Evolutionary conservation across 2,329 filamentous ascomycete species (phyloP), one percentile per base, ranked within the genome.

Genomic region (Cytospora leucostoma): DNA sequence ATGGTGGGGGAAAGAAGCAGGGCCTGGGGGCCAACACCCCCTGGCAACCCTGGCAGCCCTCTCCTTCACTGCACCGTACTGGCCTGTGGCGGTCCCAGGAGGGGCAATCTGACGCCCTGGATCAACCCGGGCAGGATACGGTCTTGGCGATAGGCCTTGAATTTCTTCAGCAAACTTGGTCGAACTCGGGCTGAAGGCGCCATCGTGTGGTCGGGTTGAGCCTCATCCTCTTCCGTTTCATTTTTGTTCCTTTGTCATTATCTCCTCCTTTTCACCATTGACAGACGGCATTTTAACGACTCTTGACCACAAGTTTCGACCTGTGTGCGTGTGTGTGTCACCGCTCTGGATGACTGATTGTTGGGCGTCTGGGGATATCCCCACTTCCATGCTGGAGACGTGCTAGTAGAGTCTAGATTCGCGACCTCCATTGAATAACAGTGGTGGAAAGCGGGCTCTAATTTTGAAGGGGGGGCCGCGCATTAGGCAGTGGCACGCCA

Each of bases 351-450:
- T 44, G 27, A 17, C 11, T 55, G 51, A 61, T 61, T 32, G 58
- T 51, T 37, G 49, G 51, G 57, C 47, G 57, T 19, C 17, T 12
- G 47, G 17, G 21, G 44, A 56, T 65, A 63, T 65, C 53, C 19
- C 63, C 63, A 63, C 60, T 52, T n/a, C 33, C 56, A 59, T 59
- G 49, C 56, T 65, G 60, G 63, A 63, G 4, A 27, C 27, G 27
- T 27, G 63, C 57, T 37, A 61, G 49, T 51, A 47, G 51, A 52
- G 32, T 27, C 27, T 27, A 27, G 27, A 27, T 27, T 27, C 27
- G 27, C 27, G 27, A 27, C 27, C 27, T 27, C 27, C 27, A 27
- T 27, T 27, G 27, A 27, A 27, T 27, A 27, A 27, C 27, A 27
- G 27, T 27, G 27, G 27, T 27, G 27, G 27, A 27, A 27, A 27